Evolutionary conservation across 2,329 filamentous ascomycete species (phyloP), one percentile per base, ranked within the genome.

Genomic region (Ascochyta lentis): DNA sequence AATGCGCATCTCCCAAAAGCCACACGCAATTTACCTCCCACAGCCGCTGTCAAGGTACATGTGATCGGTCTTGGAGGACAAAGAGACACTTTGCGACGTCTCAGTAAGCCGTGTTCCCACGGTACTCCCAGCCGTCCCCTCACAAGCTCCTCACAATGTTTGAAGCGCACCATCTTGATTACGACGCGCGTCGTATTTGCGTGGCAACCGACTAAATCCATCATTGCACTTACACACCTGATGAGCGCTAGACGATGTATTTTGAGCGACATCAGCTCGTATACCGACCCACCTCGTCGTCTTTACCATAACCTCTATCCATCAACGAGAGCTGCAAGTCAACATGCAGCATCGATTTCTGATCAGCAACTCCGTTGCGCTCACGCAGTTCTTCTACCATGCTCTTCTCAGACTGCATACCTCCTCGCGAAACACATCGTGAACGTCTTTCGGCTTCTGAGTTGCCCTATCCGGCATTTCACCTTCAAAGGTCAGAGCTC

Each of bases 121-220:
- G 23, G 40, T n/a, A 45, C 38, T 15, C 31, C 46, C 37, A 42
- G 49, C 19, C 24, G 24, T 24, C 49, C 56, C 56, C 39, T 52
- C 54, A 50, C 40, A 31, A 45, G 37, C n/a, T 27, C 42, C 46
- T 65, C 58, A 56, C 59, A 23, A 59, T 60, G 55, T 57, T 59
- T 50, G 55, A 56, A 55, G 40, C 26, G 43, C 48, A 51, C 24
- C 41, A 43, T 19, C 19, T 19, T 19, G 19, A 19, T 19, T 19
- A 43, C 52, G 68, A 71, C 67, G 60, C 69, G 67, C 66, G 67
- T 67, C 64, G 56, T 62, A 35, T 56, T 49, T 60, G 58, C 51
- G 67, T 70, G 63, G 66, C 68, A 59, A 66, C 48, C 40, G 56
- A 54, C 39, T 27, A 56, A 50, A 49, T 40, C 38, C 51, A 52